A percentile compares a stretch with the other conserved stretches of the same genome.
These are phyloP conservation scores for Passalora sequoiae DNA, from an alignment of 2,329 filamentous ascomycete species.

Conservation along the genomic window DNA sequence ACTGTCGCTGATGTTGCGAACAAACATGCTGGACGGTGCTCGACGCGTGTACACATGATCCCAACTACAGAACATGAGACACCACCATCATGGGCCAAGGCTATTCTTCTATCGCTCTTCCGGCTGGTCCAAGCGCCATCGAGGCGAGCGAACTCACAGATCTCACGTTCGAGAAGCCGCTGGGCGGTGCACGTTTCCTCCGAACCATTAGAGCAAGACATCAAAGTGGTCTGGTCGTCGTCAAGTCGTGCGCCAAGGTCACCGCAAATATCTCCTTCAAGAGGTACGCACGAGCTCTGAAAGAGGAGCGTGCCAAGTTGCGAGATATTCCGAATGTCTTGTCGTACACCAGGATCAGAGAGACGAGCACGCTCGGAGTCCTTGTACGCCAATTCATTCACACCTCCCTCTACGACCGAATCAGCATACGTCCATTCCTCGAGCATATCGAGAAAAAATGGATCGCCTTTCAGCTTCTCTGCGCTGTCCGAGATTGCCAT, in stretches of 20 bases:
- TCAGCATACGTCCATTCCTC: slow-evolving; percentile 92
- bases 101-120: slow-evolving; percentile 80
- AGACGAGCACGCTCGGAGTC: slow-evolving; percentile 87
- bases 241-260: slow-evolving; percentile 92
- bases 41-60: too few relatives aligned
- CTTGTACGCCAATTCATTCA: slow-evolving; percentile 93
- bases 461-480: slow-evolving; percentile 92
- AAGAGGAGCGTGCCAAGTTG: slow-evolving; percentile 76
- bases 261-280: slow-evolving; percentile 76
- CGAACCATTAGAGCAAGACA: slow-evolving; percentile 90
- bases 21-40: too few relatives aligned
- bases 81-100: slow-evolving; percentile 77
- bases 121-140: slow-evolving; percentile 85
- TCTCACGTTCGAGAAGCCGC: slow-evolving; percentile 82
- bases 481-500: slow-evolving; percentile 87
- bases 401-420: slow-evolving; percentile 92
- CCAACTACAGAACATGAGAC: neutral
- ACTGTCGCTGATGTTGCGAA: too few relatives aligned
- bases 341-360: slow-evolving; percentile 81
- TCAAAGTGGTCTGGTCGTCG: slow-evolving; percentile 83
- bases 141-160: slow-evolving; percentile 89
- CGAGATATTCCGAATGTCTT: slow-evolving; percentile 85
- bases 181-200: slow-evolving; percentile 91
- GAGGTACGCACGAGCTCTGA: slow-evolving; percentile 70
- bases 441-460: slow-evolving; percentile 99